Evolutionary conservation across 306 rosid species (phyloP).

Genomic region (Pyrus communis): DNA sequence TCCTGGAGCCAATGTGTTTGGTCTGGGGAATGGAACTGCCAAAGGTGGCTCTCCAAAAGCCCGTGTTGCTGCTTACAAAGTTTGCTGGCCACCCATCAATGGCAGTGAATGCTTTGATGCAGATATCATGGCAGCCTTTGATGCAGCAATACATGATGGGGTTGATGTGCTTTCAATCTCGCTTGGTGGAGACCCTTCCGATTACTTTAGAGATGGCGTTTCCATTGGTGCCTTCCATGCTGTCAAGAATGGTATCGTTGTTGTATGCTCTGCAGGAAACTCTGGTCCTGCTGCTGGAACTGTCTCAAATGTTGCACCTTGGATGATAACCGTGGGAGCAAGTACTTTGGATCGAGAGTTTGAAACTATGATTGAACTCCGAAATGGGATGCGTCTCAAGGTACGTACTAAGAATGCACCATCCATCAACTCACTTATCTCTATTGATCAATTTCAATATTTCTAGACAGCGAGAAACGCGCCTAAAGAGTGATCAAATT

Average conservation of each 20-base stretch:
- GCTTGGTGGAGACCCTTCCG: conserved; percentile 20
- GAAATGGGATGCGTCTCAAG: conserved; percentile 36
- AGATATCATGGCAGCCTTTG: conserved; percentile 54
- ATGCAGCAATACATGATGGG: conserved; percentile 63
- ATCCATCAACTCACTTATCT: neutral
- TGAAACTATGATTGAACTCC: conserved; percentile 33
- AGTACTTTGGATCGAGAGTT: conserved; percentile 62
- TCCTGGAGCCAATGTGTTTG: conserved; percentile 36
- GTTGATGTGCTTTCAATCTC: conserved; percentile 64
- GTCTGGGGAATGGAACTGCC: conserved; percentile 61
- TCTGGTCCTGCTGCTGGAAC: conserved; percentile 36
- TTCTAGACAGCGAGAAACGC: neutral
- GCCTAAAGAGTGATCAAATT: neutral
- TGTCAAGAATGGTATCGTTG: conserved; percentile 37
- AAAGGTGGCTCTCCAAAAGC: conserved; percentile 77
- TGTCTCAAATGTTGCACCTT: conserved; percentile 53
- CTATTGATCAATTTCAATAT: neutral
- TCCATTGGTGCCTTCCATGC: conserved; percentile 67
- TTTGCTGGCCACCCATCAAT: conserved; percentile 48
- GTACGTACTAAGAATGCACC: neutral
- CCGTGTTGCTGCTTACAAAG: conserved; percentile 60
- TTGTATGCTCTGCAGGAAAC: conserved; percentile 56
- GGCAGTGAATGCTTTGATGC: conserved; percentile 39
- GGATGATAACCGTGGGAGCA: conserved; percentile 71
- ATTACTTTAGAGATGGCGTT: conserved; percentile 27